These are phyloP conservation scores for Candida boleticola DNA, from an alignment of 805 yeast genomes.

Conservation along the genomic window DNA sequence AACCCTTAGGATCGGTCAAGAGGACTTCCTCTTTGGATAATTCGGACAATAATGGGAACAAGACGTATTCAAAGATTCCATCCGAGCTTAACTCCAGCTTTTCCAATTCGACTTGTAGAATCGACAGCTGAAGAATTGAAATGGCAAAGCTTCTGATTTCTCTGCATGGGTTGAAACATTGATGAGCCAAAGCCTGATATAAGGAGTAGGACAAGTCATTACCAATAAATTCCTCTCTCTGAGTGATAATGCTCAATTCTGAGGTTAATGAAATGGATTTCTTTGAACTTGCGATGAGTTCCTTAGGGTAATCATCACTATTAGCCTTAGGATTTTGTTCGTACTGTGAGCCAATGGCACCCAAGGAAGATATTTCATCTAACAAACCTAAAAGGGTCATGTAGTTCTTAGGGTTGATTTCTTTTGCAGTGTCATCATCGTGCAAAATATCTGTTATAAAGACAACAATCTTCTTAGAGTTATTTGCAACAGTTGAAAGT, in stretches of 20 bases:
- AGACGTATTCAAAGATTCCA: constrained; percentile 67
- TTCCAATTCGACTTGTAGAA: constrained; percentile 32
- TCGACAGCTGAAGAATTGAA: constrained; percentile 51
- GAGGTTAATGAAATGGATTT: constrained; percentile 62
- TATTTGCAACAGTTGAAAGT: constrained; percentile 44
- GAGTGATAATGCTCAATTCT: constrained; percentile 39
- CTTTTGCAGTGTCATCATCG: constrained; percentile 21
- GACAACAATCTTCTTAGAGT: constrained; percentile 43
- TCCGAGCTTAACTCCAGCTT: constrained; percentile 43
- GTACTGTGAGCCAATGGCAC: constrained; percentile 75
- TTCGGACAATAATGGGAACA: constrained; percentile 70
- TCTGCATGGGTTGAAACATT: constrained; percentile 84
- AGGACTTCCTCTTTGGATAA: constrained; percentile 61
- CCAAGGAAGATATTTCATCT: constrained; percentile 79
- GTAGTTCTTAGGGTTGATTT: constrained; percentile 50
- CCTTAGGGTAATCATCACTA: constrained; percentile 2
- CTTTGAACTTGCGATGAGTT: constrained; percentile 53
- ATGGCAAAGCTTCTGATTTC: constrained; percentile 70
- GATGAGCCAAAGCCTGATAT: constrained; percentile 82
- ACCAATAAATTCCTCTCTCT: constrained; percentile 28
- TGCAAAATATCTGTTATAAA: constrained; percentile 45
- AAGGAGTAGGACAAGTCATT: constrained; percentile 53
- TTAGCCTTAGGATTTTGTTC: constrained; percentile 42
- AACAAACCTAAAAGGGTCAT: constrained; percentile 66
- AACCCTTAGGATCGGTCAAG: constrained; percentile 59